Conservation (phyloP, 192 early-diverging fungal species). For the Geranomyces michiganensis region DNA sequence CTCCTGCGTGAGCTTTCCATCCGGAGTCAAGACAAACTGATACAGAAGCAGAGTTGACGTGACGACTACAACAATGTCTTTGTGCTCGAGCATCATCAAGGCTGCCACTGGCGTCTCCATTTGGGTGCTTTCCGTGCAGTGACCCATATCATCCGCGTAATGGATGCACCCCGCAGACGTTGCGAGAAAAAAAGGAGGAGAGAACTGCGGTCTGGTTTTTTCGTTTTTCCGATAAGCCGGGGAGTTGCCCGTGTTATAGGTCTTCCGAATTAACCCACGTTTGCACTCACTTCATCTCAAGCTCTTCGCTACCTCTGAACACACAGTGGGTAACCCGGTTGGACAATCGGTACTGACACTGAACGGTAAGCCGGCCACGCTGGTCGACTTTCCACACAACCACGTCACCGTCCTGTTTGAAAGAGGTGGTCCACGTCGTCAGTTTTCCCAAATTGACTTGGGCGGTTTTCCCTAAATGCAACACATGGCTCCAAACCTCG, state of each 20-base stretch:
- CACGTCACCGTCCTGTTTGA: conserved; percentile 53
- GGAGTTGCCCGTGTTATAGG: no score
- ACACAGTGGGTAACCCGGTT: conserved; percentile 32
- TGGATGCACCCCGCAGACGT: conserved; percentile 38
- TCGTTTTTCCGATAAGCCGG: conserved; percentile 1
- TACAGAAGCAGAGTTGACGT: conserved; percentile 42
- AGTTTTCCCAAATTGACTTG: neutral
- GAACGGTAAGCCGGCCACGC: conserved; percentile 42
- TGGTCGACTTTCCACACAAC: conserved; percentile 60
- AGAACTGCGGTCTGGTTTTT: conserved; percentile 33
- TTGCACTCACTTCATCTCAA: conserved; percentile 3
- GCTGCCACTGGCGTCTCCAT: conserved; percentile 29
- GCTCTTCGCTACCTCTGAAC: conserved; percentile 25
- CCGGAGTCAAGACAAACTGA: conserved; percentile 42
- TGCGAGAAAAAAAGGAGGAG: conserved; percentile 52
- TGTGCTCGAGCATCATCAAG: conserved; percentile 33
- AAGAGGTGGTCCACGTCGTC: neutral
- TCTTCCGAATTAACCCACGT: no score
- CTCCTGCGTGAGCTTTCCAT: conserved; percentile 50
- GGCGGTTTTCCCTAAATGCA: no score
- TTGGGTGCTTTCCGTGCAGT: conserved; percentile 42
- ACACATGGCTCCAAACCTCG: no score
- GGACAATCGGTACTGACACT: conserved; percentile 53
- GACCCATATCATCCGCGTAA: conserved; percentile 59
- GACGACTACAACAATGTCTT: conserved; percentile 43